These are phyloP conservation scores for Xylariaceae sp. DNA, from an alignment of 2,329 filamentous ascomycete genomes.

Conservation along the genomic window DNA sequence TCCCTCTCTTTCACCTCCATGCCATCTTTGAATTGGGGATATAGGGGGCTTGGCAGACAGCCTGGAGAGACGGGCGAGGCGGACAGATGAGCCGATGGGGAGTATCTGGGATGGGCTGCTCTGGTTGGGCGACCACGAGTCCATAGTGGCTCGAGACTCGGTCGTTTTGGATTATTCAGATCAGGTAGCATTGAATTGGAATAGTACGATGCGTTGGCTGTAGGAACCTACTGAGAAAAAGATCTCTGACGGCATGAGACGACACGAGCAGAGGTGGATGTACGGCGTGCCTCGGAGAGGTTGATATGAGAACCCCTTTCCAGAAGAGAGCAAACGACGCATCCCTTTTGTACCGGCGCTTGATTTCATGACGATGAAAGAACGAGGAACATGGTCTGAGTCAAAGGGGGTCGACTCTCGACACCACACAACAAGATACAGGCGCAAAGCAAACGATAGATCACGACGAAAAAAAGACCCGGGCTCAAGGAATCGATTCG, in stretches of 20 bases:
- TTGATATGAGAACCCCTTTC: too few relatives aligned
- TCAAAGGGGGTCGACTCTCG: constrained; percentile 21
- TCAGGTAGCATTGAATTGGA: constrained; percentile 26
- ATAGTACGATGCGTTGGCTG: background rate
- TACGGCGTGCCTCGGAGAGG: too few relatives aligned
- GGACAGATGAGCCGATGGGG: constrained; percentile 16
- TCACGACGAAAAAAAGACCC: background rate
- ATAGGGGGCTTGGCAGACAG: constrained; percentile 34
- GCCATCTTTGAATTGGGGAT: constrained; percentile 33
- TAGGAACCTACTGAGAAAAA: too few relatives aligned
- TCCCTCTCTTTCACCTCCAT: constrained; percentile 36
- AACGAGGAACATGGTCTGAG: constrained; percentile 8
- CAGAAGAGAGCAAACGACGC: too few relatives aligned
- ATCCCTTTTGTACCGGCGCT: constrained; percentile 9
- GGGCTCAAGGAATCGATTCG: too few relatives aligned
- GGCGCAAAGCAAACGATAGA: background rate
- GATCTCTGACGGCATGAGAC: too few relatives aligned
- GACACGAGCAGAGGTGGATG: too few relatives aligned
- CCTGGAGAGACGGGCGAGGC: constrained; percentile 32
- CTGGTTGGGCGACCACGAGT: constrained; percentile 25
- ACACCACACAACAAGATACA: constrained; percentile 1
- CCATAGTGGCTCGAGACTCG: constrained; percentile 37
- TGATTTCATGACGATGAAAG: constrained; percentile 12
- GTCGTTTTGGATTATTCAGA: constrained; percentile 30
- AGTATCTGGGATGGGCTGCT: constrained; percentile 6